These are phyloP conservation scores for Hygrocybe coccinea DNA, from an alignment of 768 basidiomycete genomes.

Conservation along the genomic window DNA sequence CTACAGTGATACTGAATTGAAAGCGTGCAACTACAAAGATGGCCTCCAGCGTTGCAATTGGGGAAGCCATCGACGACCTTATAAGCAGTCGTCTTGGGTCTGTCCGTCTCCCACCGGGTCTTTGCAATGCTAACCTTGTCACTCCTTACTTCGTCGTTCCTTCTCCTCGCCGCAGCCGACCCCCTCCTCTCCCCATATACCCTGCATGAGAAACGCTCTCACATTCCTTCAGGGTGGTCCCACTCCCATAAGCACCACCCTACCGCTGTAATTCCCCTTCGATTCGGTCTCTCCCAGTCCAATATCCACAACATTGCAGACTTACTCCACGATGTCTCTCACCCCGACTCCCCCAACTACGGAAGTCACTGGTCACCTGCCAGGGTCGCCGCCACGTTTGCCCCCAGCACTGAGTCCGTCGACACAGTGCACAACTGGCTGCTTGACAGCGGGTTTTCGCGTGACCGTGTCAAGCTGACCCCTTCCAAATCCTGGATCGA, in stretches of 20 bases:
- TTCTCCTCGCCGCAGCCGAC: background rate
- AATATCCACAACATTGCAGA: conserved; percentile 29
- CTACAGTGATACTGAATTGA: no score
- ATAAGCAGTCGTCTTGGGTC: no score
- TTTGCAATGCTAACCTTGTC: background rate
- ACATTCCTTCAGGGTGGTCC: conserved; percentile 10
- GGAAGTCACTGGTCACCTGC: conserved; percentile 34
- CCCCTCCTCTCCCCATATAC: background rate
- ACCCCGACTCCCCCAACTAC: conserved; percentile 33
- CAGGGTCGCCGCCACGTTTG: conserved; percentile 28
- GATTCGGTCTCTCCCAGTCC: conserved; percentile 33
- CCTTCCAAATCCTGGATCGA: conserved; percentile 30
- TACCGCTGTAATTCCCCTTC: conserved; percentile 26
- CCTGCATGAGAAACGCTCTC: conserved; percentile 26
- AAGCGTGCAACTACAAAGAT: no score
- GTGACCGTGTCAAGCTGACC: conserved; percentile 20
- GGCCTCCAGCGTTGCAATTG: no score
- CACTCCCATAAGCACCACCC: conserved; percentile 19
- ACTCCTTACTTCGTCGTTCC: background rate
- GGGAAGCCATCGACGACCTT: background rate
- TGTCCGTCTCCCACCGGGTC: no score
- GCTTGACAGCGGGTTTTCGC: conserved; percentile 20
- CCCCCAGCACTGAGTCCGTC: conserved; percentile 24
- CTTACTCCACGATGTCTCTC: conserved; percentile 30
- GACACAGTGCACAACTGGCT: conserved; percentile 32